Evolutionary conservation across 352 stramenopile species (phyloP), one percentile per base, ranked within the genome.

Genomic region (Pythium volutum): DNA sequence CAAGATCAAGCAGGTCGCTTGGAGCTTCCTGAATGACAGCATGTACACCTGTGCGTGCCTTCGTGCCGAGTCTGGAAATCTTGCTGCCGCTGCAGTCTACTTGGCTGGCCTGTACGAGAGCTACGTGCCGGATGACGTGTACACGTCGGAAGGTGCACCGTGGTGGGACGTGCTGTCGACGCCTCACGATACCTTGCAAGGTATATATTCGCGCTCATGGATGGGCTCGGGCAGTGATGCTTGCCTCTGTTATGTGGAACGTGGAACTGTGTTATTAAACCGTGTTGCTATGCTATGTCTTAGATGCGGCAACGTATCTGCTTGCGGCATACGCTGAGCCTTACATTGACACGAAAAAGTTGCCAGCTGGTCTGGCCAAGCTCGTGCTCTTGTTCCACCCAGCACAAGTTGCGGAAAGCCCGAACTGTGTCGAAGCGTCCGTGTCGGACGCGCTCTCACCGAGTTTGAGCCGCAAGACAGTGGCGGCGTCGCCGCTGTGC

Each of bases 11-110:
- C 84, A 93, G 69, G 84, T 90, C 27, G 80, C 86, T 0, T 96
- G 88, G 88, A 95, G 80, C 47, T 95, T 96, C 56, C 64, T 96
- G 34, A 96, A 96, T 62, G 88, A 96, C 64, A 91, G 82, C 58
- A 83, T 86, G 31, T 93, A 92, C 69, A 96, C 88, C 20, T 66
- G 81, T 49, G 78, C 89, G 57, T 96, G 88, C 68, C 75, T 96
- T 55, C 79, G 84, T 23, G 70, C 87, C 1, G 79, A 91, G 33
- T 75, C 88, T 18, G 53, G 73, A 29, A 75, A 93, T 29, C 62
- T 95, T 18, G 88, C 86, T 31, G 81, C 85, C 46, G 88, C 80
- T 60, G 84, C 84, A 6, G 88, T 95, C 43, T 93, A 95, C 49
- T 59, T 95, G 59, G 87, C 88, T 1, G 82, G 88, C 25, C 70